Base-by-base conservation (phyloP, 1,139 yeast species). In the Hemisphaericaspora lyxosophila region DNA sequence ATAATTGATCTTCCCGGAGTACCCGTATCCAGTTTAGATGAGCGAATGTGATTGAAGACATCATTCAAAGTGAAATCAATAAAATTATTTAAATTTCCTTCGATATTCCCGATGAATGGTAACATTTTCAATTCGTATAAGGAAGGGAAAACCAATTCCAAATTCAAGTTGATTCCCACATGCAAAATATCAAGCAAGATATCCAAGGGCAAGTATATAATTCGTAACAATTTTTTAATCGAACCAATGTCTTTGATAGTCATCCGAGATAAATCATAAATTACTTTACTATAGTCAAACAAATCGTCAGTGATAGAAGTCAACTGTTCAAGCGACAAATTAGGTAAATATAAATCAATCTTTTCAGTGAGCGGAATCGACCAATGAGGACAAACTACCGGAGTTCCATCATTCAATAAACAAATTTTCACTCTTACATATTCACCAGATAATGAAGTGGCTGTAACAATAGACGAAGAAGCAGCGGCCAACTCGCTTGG, bases 391-490 rank as follows among this genome's bases (percentile, higher is more conserved):
- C 94, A 80, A 2, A 87, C 89, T 23, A 90, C 77, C 0, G 97
- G 92, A 0, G 94, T 85, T 11, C 90, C 88, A 62, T 92, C 98
- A 44, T 78, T 77, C 15, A 92, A 73, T 25, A 85, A 59, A 45
- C 89, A 85, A 1, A 90, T 82, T 44, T 77, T 78, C 14, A 88
- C 66, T 35, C 86, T 74, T 34, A 82, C 70, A 55, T 88, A 92
- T 42, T 80, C 83, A 3, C 97, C 97, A 14, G 83, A 77, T 37
- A 92, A 67, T 1, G 97, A 89, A 0, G 97, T 88, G 0, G 96
- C 94, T 0, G 97, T 90, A 13, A 92, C 96, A 54, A 88, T 46
- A 12, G 51, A 80, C 5, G 95, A 82, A 26, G 83, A 69, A 5
- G 80, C 50, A 0, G 47, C 32, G n/a, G 48, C 44, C n/a, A n/a